phyloP scores from a whole-genome alignment of 2,329 filamentous ascomycete species.

The Fusarium albosuccineum region DNA sequence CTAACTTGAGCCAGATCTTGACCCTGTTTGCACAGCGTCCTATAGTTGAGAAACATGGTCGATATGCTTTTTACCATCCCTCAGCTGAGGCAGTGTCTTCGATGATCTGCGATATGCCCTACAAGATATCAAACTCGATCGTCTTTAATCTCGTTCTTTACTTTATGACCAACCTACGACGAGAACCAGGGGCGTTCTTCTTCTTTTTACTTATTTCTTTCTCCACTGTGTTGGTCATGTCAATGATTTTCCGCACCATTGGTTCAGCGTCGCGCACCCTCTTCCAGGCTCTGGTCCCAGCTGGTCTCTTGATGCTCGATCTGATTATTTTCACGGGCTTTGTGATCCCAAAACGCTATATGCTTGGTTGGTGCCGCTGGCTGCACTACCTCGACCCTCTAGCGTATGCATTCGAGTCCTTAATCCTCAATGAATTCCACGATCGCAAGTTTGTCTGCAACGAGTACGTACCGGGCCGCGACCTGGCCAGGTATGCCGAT shows the following conservation, averaged over 20 bases:
- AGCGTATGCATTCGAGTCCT: constrained; percentile 82
- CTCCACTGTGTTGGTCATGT: constrained; percentile 77
- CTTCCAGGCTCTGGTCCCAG: constrained; percentile 48
- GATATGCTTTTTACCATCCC: constrained; percentile 91
- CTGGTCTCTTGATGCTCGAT: constrained; percentile 46
- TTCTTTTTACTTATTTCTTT: constrained; percentile 86
- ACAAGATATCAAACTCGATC: constrained; percentile 78
- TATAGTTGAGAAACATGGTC: constrained; percentile 90
- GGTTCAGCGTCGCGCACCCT: constrained; percentile 46
- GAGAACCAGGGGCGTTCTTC: constrained; percentile 83
- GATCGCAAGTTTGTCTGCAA: constrained; percentile 69
- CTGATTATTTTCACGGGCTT: constrained; percentile 80
- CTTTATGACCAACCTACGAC: constrained; percentile 86
- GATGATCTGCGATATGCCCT: constrained; percentile 88
- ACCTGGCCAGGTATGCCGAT: constrained; percentile 47
- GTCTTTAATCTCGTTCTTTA: constrained; percentile 85
- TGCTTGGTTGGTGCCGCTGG: constrained; percentile 86
- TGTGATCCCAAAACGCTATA: constrained; percentile 74
- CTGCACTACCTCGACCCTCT: constrained; percentile 85
- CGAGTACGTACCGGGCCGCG: constrained; percentile 56
- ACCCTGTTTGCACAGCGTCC: constrained; percentile 89
- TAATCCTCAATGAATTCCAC: constrained; percentile 88
- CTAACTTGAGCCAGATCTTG: constrained; percentile 69
- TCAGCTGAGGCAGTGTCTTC: constrained; percentile 89
- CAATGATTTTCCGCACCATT: constrained; percentile 68